These are phyloP conservation scores for Myxozyma neotropica DNA, from an alignment of 805 yeast species.

Conservation along the genomic window DNA sequence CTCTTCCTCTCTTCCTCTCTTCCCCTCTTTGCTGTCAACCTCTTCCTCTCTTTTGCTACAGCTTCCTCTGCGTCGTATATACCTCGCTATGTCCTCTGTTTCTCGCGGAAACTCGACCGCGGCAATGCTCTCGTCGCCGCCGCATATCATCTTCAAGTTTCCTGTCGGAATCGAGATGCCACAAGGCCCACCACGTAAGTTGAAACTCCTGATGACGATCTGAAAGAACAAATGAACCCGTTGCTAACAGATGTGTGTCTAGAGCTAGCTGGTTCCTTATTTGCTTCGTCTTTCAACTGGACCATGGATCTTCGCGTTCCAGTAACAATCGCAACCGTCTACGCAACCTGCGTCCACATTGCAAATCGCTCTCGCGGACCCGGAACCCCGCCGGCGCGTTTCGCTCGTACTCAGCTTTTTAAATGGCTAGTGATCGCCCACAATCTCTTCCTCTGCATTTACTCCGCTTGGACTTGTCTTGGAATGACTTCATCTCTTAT, in stretches of 20 bases:
- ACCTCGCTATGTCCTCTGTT: not conserved
- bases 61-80: too few relatives aligned
- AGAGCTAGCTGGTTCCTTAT: constrained; percentile 21
- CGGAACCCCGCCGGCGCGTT: constrained; percentile 52
- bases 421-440: constrained; percentile 60
- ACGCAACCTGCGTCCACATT: constrained; percentile 60
- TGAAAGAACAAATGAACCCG: not conserved
- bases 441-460: constrained; percentile 62
- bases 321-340: constrained; percentile 57
- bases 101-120: constrained; percentile 23
- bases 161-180: constrained; percentile 34
- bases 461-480: constrained; percentile 69
- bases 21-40: not conserved
- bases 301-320: constrained; percentile 57
- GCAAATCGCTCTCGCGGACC: constrained; percentile 53
- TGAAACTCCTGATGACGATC: not conserved
- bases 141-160: constrained; percentile 22
- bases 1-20: not conserved
- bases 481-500: constrained; percentile 63
- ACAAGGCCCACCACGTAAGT: constrained; percentile 33
- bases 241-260: not conserved
- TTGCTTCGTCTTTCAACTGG: constrained; percentile 23
- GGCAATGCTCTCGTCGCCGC: constrained; percentile 24
- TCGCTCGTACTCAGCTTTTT: constrained; percentile 53
- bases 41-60: not conserved